phyloP scores from a whole-genome alignment of 192 early-diverging fungal genomes.

The Umbelopsis isabellina region DNA sequence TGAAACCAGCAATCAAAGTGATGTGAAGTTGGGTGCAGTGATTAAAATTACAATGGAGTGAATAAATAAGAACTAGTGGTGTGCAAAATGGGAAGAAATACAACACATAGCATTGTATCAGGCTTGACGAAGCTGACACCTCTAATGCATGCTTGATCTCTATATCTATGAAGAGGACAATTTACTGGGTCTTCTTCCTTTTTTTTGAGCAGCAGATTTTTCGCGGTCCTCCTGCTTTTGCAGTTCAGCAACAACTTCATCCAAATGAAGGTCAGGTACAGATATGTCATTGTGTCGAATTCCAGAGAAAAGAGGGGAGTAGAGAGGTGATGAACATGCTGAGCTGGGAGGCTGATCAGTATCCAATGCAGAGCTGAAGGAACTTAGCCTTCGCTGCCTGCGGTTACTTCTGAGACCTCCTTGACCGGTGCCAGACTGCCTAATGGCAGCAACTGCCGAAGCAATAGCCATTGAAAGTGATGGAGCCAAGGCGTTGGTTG shows the following conservation, averaged over 20 bases:
- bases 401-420: constrained; percentile 1
- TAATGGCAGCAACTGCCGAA: background rate
- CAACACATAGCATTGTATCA: background rate
- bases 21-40: background rate
- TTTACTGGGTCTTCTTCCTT: constrained; percentile 1
- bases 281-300: constrained; percentile 18
- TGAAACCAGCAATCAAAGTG: background rate
- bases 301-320: constrained; percentile 48
- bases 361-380: constrained; percentile 31
- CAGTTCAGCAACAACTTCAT: constrained; percentile 8
- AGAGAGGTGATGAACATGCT: constrained; percentile 45
- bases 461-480: constrained; percentile 14
- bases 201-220: background rate
- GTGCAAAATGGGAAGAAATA: background rate
- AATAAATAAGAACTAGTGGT: background rate
- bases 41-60: background rate
- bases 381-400: constrained; percentile 13
- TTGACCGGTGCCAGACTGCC: background rate
- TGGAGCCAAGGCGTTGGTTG: background rate
- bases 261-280: constrained; percentile 1
- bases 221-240: constrained; percentile 9
- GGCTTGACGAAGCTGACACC: background rate
- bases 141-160: background rate
- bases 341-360: constrained; percentile 44
- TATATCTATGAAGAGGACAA: background rate